Percentiles rank a stretch among this genome's conserved stretches.
These are phyloP conservation scores for Streptanthus diversifolius DNA, from an alignment of 345 rosid genomes.

Conservation along the genomic window DNA sequence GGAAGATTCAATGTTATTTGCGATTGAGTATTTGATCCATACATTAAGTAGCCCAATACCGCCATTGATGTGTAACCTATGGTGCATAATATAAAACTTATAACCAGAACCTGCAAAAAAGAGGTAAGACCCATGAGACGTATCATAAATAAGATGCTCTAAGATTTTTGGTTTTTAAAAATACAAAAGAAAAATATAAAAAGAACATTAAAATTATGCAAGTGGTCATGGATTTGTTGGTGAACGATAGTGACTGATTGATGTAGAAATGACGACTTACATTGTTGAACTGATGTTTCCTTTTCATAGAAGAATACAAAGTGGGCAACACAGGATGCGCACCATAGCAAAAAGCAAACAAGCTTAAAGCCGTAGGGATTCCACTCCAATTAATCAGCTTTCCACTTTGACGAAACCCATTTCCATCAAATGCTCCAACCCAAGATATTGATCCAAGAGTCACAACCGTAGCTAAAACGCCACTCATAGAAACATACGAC, in stretches of 20 bases:
- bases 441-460: conserved; percentile 39
- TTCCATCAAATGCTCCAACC: conserved; percentile 34
- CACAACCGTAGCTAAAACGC: conserved; percentile 41
- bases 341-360: conserved; percentile 47
- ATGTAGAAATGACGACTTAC: no score
- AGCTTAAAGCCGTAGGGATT: conserved; percentile 42
- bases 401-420: conserved; percentile 39
- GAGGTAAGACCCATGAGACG: no score
- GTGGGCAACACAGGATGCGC: conserved; percentile 48
- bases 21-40: conserved; percentile 37
- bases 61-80: conserved; percentile 42
- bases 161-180: background rate
- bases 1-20: conserved; percentile 45
- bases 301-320: conserved; percentile 45
- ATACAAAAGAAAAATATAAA: background rate
- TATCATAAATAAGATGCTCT: no score
- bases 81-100: conserved; percentile 40
- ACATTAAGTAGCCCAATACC: conserved; percentile 41
- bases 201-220: background rate
- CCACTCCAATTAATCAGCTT: conserved; percentile 35
- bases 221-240: background rate
- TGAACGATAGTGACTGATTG: no score
- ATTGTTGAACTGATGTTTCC: conserved; percentile 41
- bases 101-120: conserved; percentile 37
- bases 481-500: conserved; percentile 49